Percentiles rank a stretch among this genome's conserved stretches.
These are phyloP conservation scores for Candida koratica DNA, from an alignment of 805 yeast species.

Conservation along the genomic window DNA sequence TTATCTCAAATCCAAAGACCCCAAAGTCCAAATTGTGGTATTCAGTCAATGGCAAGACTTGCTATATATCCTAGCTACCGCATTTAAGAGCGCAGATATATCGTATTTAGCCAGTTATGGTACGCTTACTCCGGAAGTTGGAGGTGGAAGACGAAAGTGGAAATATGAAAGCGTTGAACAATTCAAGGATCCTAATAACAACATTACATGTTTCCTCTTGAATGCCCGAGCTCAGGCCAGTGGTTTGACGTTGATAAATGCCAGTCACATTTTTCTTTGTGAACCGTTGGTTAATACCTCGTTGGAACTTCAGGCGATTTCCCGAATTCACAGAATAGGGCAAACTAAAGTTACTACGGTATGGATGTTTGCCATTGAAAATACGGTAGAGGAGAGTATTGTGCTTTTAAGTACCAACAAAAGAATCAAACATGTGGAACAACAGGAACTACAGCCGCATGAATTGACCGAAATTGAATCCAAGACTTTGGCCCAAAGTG, in stretches of 20 bases:
- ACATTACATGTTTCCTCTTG: conserved; percentile 77
- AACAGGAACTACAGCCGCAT: conserved; percentile 3
- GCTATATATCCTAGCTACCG: conserved; percentile 59
- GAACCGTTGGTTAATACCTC: conserved; percentile 90
- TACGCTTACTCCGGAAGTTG: conserved; percentile 28
- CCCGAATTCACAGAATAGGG: conserved; percentile 90
- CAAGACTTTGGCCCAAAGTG: conserved; percentile 49
- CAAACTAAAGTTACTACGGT: conserved; percentile 78
- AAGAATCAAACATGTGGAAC: conserved; percentile 42
- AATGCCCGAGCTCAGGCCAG: conserved; percentile 87
- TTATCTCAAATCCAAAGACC: conserved; percentile 56
- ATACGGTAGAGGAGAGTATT: conserved; percentile 87
- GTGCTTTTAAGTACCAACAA: conserved; percentile 62
- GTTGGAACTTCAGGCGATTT: conserved; percentile 85
- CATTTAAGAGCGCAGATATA: conserved; percentile 58
- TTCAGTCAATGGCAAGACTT: conserved; percentile 89
- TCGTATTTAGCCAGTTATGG: conserved; percentile 53
- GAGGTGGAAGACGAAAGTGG: conserved; percentile 25
- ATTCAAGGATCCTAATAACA: conserved; percentile 54
- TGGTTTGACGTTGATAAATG: conserved; percentile 87
- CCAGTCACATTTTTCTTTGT: conserved; percentile 85
- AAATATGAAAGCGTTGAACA: conserved; percentile 44
- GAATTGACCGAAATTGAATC: conserved; percentile 45
- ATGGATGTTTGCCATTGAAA: conserved; percentile 84
- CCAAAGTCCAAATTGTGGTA: conserved; percentile 71